Evolutionary conservation across 2,329 filamentous ascomycete genomes (phyloP), one percentile per base, ranked within the genome.

Genomic region (Paramyrothecium sp.): DNA sequence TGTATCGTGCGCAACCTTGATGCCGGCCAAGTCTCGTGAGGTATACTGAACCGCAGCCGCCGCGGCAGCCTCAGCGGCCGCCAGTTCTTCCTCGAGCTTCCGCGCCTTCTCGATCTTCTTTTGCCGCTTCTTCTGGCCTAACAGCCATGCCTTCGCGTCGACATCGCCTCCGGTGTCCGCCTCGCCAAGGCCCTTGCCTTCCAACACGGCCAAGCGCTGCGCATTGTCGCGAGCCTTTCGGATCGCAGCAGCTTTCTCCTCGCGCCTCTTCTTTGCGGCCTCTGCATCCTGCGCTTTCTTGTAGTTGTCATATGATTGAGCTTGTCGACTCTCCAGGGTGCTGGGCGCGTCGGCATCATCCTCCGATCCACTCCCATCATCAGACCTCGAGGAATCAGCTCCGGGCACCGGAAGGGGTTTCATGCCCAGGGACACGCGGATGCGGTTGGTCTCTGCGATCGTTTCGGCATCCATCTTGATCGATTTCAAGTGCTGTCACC

Each of bases 401-500:
- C 91, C 91, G 23, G 93, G 90, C 12, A 96, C 90, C 22, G 92
- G 91, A 68, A 98, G 79, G 23, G 92, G 93, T 70, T 94, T 91
- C 80, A 97, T 87, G 69, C 94, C 94, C 78, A 97, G 86, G 53
- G 92, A 91, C 66, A 89, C 82, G 67, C 94, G 92, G 69, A 97
- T 89, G 70, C 93, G 90, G 78, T 98, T 98, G 63, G 91, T 92
- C 81, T 97, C 92, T 75, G 96, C 91, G 70, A 98, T 93, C 26
- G 90, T 89, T 49, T 91, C 85, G 66, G 87, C 80, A 72, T 88
- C 85, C 79, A 86, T 86, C 50, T 64, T 76, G 65, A 20, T 20
- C 11, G 26, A 7, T 33, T 16, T 7, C 13, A 51, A 13, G 23
- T 30, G 51, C 58, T 30, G 26, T 30, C 5, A 30, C 10, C 26